Conservation (phyloP, 2,329 filamentous ascomycete genomes). For the Diaporthe destruens region DNA sequence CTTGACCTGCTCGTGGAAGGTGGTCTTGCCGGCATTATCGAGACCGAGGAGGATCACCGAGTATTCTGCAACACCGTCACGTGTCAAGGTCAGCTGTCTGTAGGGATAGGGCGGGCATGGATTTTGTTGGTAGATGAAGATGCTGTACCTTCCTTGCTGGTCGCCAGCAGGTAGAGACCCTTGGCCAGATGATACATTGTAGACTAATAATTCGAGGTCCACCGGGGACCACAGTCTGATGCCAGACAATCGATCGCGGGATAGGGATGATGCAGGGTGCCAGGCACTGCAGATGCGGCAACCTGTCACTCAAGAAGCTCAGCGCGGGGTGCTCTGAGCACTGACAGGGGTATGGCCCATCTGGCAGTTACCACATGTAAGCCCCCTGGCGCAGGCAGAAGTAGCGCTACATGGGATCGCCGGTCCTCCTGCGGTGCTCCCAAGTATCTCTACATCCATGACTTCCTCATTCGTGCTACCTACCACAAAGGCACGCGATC, state of each 20-base stretch:
- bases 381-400: background rate
- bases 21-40: slow-evolving; percentile 98
- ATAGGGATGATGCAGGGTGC: background rate
- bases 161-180: slow-evolving; percentile 93
- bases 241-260: background rate
- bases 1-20: slow-evolving; percentile 97
- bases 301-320: slow-evolving; percentile 28
- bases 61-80: slow-evolving; percentile 75
- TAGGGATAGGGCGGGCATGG: slow-evolving; percentile 21
- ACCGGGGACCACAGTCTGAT: slow-evolving; percentile 38
- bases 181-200: slow-evolving; percentile 96
- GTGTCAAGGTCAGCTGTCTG: slow-evolving; percentile 24
- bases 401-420: background rate
- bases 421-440: fast-evolving
- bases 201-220: slow-evolving; percentile 21
- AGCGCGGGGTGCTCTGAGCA: slow-evolving; percentile 31
- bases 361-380: background rate
- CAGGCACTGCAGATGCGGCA: slow-evolving; percentile 42
- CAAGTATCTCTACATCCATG: background rate
- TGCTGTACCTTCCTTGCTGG: slow-evolving; percentile 88
- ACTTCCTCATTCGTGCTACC: background rate
- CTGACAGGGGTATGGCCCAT: background rate
- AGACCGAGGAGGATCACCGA: slow-evolving; percentile 96
- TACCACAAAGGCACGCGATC: slow-evolving; percentile 5
- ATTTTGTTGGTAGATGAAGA: slow-evolving; percentile 41